Conservation (phyloP, 2,329 filamentous ascomycete species). For the Trichoderma endophyticum region DNA sequence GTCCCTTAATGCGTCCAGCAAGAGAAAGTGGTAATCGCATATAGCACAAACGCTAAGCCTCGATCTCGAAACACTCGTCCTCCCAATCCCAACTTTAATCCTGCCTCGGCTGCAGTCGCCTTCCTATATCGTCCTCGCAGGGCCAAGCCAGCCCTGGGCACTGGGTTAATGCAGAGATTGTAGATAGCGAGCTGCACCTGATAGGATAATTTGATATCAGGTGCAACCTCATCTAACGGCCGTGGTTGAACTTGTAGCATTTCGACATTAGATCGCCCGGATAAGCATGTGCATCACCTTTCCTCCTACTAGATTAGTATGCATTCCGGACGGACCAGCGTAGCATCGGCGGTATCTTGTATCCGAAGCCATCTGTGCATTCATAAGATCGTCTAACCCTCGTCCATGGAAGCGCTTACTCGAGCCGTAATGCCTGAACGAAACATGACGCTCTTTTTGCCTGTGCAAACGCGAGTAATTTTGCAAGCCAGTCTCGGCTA, state of each 20-base stretch:
- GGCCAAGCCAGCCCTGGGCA: neutral
- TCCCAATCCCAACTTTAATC: neutral
- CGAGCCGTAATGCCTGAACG: neutral
- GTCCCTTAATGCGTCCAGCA: slow-evolving; percentile 3
- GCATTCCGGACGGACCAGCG: neutral
- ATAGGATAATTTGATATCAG: neutral
- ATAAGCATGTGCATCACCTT: neutral
- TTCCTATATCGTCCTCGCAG: slow-evolving; percentile 1
- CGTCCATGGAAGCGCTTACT: slow-evolving; percentile 4
- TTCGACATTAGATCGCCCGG: neutral
- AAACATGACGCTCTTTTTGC: neutral
- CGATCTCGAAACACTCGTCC: neutral
- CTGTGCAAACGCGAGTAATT: neutral
- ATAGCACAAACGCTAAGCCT: slow-evolving; percentile 1
- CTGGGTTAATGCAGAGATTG: neutral
- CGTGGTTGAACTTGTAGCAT: neutral
- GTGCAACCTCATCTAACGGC: neutral
- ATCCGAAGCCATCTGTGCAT: neutral
- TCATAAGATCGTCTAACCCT: slow-evolving; percentile 16
- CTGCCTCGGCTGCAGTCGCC: neutral
- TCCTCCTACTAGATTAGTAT: slow-evolving; percentile 2
- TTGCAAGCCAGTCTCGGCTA: neutral
- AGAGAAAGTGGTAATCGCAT: slow-evolving; percentile 17
- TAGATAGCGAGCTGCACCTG: neutral
- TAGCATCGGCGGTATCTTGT: neutral